Conservation (phyloP, 2,329 filamentous ascomycete genomes). For the Pseudogymnoascus sp. region DNA sequence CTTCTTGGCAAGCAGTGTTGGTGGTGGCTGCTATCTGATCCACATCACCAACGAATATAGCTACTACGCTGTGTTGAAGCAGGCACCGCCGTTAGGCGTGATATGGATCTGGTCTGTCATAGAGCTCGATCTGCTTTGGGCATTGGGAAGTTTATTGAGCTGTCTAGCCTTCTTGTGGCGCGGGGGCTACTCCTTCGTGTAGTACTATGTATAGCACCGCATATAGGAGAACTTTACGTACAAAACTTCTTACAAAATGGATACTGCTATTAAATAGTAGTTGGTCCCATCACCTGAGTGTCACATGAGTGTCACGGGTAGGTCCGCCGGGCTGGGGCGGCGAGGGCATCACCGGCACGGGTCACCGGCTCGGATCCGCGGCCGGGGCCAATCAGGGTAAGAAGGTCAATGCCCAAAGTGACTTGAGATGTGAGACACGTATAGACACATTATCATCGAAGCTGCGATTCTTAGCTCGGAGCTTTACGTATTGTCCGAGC, state of each 20-base stretch:
- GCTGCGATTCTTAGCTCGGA: not conserved
- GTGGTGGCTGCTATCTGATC: conserved; percentile 70
- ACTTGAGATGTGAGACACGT: not conserved
- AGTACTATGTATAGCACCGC: not conserved
- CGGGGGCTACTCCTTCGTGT: conserved; percentile 23
- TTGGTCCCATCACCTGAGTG: not conserved
- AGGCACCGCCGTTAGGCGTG: conserved; percentile 78
- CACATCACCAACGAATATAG: conserved; percentile 70
- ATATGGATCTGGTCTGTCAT: conserved; percentile 91
- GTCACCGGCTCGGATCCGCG: conserved; percentile 1
- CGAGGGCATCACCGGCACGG: not conserved
- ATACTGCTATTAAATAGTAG: not conserved
- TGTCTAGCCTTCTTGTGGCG: conserved; percentile 24
- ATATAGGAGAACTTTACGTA: not conserved
- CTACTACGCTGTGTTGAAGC: conserved; percentile 88
- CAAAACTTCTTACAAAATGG: not conserved
- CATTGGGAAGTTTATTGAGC: conserved; percentile 45
- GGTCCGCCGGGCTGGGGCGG: not conserved
- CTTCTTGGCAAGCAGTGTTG: conserved; percentile 56
- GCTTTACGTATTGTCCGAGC: not conserved
- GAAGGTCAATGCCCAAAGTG: not conserved
- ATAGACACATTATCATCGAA: not conserved
- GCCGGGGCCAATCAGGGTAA: not conserved
- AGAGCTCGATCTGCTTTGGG: conserved; percentile 67
- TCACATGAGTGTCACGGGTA: not conserved